phyloP scores from a whole-genome alignment of 495 filamentous ascomycete species.

The Trichocladium antarcticum region DNA sequence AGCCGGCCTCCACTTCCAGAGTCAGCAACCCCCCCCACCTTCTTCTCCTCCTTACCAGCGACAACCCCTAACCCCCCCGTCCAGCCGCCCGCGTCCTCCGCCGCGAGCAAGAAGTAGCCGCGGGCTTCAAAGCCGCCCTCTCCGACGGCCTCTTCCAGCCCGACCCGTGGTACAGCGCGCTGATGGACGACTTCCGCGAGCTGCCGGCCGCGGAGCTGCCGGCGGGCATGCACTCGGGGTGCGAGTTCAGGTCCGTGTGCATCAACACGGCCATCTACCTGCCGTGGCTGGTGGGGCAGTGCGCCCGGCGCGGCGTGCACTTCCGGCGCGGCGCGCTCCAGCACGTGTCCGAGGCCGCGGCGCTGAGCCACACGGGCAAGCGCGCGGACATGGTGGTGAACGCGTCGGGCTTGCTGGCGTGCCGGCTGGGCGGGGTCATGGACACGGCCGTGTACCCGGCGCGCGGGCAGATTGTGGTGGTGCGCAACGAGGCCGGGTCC shows the following conservation, averaged over 20 bases:
- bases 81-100: constrained; percentile 36
- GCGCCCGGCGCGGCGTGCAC: constrained; percentile 54
- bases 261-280: constrained; percentile 87
- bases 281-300: constrained; percentile 70
- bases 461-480: constrained; percentile 79
- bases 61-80: constrained; percentile 2
- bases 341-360: constrained; percentile 63
- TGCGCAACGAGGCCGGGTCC: constrained; percentile 66
- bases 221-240: constrained; percentile 52
- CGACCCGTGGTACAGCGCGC: constrained; percentile 72
- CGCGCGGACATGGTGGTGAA: constrained; percentile 70
- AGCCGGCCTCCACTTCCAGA: constrained; percentile 80
- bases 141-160: constrained; percentile 52
- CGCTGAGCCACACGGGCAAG: constrained; percentile 49
- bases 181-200: constrained; percentile 60
- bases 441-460: constrained; percentile 65
- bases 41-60: not conserved
- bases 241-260: constrained; percentile 70
- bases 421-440: constrained; percentile 67
- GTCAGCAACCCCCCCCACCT: constrained; percentile 28
- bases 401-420: constrained; percentile 69
- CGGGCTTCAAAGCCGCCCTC: constrained; percentile 9
- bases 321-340: constrained; percentile 48
- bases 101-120: constrained; percentile 28
- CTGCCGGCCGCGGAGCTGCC: constrained; percentile 47